phyloP scores from a whole-genome alignment of 2,329 filamentous ascomycete genomes.

The Fusarium chaquense region DNA sequence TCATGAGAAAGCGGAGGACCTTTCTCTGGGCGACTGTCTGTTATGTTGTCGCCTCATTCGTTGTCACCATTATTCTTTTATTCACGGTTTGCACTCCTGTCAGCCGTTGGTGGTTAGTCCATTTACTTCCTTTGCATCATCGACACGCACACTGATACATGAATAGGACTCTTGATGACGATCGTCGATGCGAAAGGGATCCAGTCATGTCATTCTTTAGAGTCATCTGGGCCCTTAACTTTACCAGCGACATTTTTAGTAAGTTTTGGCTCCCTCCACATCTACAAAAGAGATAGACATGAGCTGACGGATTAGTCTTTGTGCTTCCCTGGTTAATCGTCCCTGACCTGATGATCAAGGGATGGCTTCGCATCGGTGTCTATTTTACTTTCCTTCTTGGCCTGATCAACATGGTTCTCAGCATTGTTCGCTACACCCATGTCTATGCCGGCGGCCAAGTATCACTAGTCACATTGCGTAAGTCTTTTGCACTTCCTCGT shows the following conservation, averaged over 20 bases:
- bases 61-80: neutral
- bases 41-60: neutral
- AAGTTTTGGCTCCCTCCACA: rapidly evolving
- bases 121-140: rapidly evolving
- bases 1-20: constrained; percentile 25
- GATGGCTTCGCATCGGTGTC: constrained; percentile 1
- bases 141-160: neutral
- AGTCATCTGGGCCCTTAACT: constrained; percentile 26
- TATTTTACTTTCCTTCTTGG: constrained; percentile 32
- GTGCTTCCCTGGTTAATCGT: constrained; percentile 25
- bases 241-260: constrained; percentile 29
- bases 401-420: constrained; percentile 24
- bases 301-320: constrained; percentile 9
- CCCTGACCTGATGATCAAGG: constrained; percentile 22
- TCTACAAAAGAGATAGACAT: rapidly evolving
- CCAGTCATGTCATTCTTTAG: neutral
- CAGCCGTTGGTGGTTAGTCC: constrained; percentile 15
- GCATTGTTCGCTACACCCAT: constrained; percentile 16
- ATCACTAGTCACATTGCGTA: constrained; percentile 9
- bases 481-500: rapidly evolving
- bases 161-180: neutral
- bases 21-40: constrained; percentile 22
- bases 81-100: constrained; percentile 23
- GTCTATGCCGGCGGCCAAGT: neutral
- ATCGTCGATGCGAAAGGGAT: rapidly evolving